These are phyloP conservation scores for Priceomyces castillae DNA, from an alignment of 805 yeast genomes.

Conservation along the genomic window DNA sequence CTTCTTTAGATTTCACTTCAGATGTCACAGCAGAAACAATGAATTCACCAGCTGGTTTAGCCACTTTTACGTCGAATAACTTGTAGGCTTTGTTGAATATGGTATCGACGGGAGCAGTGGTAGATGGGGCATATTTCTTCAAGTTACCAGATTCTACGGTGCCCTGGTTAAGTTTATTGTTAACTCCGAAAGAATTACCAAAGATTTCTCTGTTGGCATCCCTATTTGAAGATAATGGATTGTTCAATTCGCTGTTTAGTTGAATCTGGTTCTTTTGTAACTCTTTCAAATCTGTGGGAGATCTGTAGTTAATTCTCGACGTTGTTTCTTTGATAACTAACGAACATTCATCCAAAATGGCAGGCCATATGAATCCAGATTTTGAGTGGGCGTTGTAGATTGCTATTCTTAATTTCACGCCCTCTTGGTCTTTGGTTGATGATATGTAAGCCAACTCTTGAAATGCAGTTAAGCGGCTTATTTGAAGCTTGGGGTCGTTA, in stretches of 20 bases:
- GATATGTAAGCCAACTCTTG: slow-evolving; percentile 72
- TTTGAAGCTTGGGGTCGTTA: slow-evolving; percentile 31
- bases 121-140: slow-evolving; percentile 4
- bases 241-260: slow-evolving; percentile 8
- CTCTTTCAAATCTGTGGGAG: slow-evolving; percentile 28
- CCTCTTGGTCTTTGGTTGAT: slow-evolving; percentile 42
- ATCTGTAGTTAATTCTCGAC: slow-evolving; percentile 36
- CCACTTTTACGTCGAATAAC: slow-evolving; percentile 13
- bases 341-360: slow-evolving; percentile 59
- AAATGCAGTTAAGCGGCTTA: slow-evolving; percentile 59
- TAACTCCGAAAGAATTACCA: slow-evolving; percentile 33
- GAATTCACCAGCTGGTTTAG: slow-evolving; percentile 11
- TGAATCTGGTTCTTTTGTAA: slow-evolving; percentile 19
- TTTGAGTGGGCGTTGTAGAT: slow-evolving; percentile 52
- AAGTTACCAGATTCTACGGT: background rate
- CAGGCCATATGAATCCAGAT: slow-evolving; percentile 52
- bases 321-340: slow-evolving; percentile 51
- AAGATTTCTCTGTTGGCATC: slow-evolving; percentile 24
- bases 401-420: slow-evolving; percentile 45
- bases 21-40: slow-evolving; percentile 2
- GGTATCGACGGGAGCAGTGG: background rate
- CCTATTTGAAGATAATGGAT: background rate
- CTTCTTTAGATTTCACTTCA: background rate
- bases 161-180: background rate
- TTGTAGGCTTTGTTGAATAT: slow-evolving; percentile 6